Percentiles rank a stretch among this genome's conserved stretches.
Evolutionary conservation across 495 filamentous ascomycete genomes (phyloP).

Genomic region (Xylaria intraflava): DNA sequence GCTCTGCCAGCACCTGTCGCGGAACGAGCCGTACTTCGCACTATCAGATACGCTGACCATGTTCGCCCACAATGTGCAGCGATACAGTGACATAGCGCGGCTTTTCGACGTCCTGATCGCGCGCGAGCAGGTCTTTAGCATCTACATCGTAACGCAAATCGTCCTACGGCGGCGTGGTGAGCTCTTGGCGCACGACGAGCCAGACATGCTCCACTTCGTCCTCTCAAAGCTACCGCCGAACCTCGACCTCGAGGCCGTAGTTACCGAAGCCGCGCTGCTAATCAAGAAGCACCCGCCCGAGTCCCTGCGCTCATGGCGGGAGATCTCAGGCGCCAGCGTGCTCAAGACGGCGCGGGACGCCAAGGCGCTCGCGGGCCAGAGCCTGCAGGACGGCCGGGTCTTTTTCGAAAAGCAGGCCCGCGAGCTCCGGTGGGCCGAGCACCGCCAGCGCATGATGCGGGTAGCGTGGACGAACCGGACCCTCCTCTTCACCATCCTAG

Average conservation of each 20-base stretch:
- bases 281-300: slow-evolving; percentile 67
- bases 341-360: slow-evolving; percentile 68
- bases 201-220: slow-evolving; percentile 86
- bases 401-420: slow-evolving; percentile 63
- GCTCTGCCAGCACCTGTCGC: slow-evolving; percentile 64
- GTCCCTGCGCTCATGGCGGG: slow-evolving; percentile 61
- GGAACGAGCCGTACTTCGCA: slow-evolving; percentile 84
- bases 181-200: slow-evolving; percentile 81
- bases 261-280: slow-evolving; percentile 55
- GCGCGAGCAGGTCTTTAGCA: slow-evolving; percentile 70
- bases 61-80: slow-evolving; percentile 92
- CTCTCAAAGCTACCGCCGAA: slow-evolving; percentile 81
- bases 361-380: slow-evolving; percentile 35
- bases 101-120: slow-evolving; percentile 89
- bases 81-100: slow-evolving; percentile 74
- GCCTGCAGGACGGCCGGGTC: slow-evolving; percentile 41
- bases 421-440: slow-evolving; percentile 59
- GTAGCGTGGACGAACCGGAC: slow-evolving; percentile 55
- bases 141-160: slow-evolving; percentile 90
- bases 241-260: slow-evolving; percentile 75
- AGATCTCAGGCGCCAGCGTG: slow-evolving; percentile 66
- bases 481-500: slow-evolving; percentile 55
- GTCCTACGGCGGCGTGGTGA: slow-evolving; percentile 72
- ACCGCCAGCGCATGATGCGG: slow-evolving; percentile 44
- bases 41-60: slow-evolving; percentile 84